Conservation (phyloP, 768 basidiomycete species). For the Suillus bovinus region DNA sequence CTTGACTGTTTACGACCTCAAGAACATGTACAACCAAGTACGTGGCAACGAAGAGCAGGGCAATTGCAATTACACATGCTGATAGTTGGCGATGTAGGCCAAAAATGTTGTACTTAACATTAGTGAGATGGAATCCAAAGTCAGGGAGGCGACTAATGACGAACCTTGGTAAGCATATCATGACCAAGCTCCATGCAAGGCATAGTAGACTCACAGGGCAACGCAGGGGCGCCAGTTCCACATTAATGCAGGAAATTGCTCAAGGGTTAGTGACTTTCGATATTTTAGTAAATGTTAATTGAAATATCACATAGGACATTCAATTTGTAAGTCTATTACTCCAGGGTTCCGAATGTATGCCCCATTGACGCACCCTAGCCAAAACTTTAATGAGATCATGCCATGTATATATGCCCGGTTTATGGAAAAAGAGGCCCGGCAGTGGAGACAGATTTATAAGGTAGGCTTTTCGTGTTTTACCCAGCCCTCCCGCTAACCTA, state of each 20-base stretch:
- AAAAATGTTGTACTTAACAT: conserved; percentile 97
- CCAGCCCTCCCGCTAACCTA: conserved; percentile 5
- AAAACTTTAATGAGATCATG: conserved; percentile 99
- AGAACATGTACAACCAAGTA: conserved; percentile 93
- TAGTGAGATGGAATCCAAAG: conserved; percentile 96
- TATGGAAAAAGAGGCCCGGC: conserved; percentile 97
- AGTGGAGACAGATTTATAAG: conserved; percentile 99
- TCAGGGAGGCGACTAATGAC: conserved; percentile 95
- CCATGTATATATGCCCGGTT: conserved; percentile 93
- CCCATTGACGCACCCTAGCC: conserved; percentile 46
- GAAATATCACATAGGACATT: conserved; percentile 71
- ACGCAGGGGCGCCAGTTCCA: conserved; percentile 93
- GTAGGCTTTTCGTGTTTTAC: conserved; percentile 36
- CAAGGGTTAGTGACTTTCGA: conserved; percentile 67
- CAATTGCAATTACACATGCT: conserved; percentile 11
- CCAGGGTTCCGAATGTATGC: not conserved
- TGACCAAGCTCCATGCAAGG: not conserved
- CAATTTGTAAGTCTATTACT: conserved; percentile 74
- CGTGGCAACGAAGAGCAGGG: conserved; percentile 12
- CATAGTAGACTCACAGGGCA: conserved; percentile 8
- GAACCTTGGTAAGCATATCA: conserved; percentile 85
- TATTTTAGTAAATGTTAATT: conserved; percentile 1
- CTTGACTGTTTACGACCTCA: conserved; percentile 91
- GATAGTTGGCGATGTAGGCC: conserved; percentile 51
- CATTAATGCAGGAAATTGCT: conserved; percentile 97